Percentiles rank a stretch among this genome's conserved stretches.
phyloP scores from a whole-genome alignment of 2,329 filamentous ascomycete species.

The Xylariaceae sp. region DNA sequence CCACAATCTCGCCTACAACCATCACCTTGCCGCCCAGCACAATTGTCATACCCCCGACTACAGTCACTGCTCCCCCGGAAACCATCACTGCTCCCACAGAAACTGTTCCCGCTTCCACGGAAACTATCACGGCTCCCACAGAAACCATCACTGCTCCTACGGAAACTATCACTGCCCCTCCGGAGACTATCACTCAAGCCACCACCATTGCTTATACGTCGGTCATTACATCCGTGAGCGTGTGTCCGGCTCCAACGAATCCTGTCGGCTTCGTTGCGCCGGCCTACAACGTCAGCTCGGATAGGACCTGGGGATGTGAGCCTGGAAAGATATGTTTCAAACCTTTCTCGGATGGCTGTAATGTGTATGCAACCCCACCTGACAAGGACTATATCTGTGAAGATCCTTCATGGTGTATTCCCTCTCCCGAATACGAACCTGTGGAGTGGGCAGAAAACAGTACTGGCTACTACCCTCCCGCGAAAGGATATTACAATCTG shows the following conservation, averaged over 20 bases:
- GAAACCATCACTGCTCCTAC: constrained; percentile 13
- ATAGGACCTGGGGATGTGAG: constrained; percentile 49
- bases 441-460: constrained; percentile 40
- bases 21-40: constrained; percentile 10
- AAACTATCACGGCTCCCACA: constrained; percentile 12
- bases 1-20: constrained; percentile 19
- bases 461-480: constrained; percentile 48
- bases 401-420: constrained; percentile 37
- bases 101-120: constrained; percentile 20
- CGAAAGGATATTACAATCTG: constrained; percentile 60
- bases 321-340: constrained; percentile 51
- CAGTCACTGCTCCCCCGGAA: constrained; percentile 3
- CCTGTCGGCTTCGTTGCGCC: constrained; percentile 5
- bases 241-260: constrained; percentile 6
- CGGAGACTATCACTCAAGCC: not conserved
- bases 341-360: constrained; percentile 45
- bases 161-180: constrained; percentile 3
- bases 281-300: constrained; percentile 31
- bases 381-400: constrained; percentile 41
- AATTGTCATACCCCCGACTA: constrained; percentile 10
- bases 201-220: constrained; percentile 6
- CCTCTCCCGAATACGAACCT: constrained; percentile 31
- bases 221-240: not conserved
- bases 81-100: constrained; percentile 13
- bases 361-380: constrained; percentile 47